Percentiles rank a stretch among this genome's conserved stretches.
Conservation (phyloP, 257 asterid genomes). For the Scutellaria galericulata region DNA sequence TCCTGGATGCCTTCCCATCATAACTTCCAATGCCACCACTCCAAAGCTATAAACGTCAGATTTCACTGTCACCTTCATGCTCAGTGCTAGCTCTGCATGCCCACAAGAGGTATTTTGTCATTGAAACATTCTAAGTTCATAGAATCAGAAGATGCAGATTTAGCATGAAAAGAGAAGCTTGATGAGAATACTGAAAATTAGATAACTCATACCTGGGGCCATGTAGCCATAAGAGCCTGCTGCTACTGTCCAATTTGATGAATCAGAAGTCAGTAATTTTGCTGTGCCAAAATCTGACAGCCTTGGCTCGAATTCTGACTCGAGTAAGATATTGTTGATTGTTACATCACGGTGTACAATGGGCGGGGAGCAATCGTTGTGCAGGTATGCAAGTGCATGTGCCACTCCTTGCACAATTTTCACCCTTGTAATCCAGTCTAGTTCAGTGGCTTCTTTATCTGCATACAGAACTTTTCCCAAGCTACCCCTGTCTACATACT, state of each 20-base stretch:
- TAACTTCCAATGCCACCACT: constrained; percentile 74
- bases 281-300: constrained; percentile 96
- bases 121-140: not conserved
- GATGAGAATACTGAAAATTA: constrained; percentile 23
- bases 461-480: constrained; percentile 54
- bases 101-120: constrained; percentile 13
- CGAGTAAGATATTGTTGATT: constrained; percentile 69
- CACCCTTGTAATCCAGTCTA: constrained; percentile 70
- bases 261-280: constrained; percentile 56
- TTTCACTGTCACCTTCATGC: constrained; percentile 80
- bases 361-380: constrained; percentile 83
- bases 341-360: constrained; percentile 89
- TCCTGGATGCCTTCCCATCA: constrained; percentile 94
- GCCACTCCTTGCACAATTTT: constrained; percentile 79
- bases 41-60: constrained; percentile 94
- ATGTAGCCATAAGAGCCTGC: constrained; percentile 96
- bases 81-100: constrained; percentile 74
- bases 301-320: constrained; percentile 68
- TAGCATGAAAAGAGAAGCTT: constrained; percentile 28
- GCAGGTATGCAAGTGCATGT: constrained; percentile 93
- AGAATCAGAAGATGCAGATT: not conserved
- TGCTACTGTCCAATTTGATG: constrained; percentile 71
- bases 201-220: constrained; percentile 80
- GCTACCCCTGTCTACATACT: constrained; percentile 86
- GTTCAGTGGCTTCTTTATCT: constrained; percentile 53